phyloP scores from a whole-genome alignment of 345 rosid species.

The Ricinus communis region DNA sequence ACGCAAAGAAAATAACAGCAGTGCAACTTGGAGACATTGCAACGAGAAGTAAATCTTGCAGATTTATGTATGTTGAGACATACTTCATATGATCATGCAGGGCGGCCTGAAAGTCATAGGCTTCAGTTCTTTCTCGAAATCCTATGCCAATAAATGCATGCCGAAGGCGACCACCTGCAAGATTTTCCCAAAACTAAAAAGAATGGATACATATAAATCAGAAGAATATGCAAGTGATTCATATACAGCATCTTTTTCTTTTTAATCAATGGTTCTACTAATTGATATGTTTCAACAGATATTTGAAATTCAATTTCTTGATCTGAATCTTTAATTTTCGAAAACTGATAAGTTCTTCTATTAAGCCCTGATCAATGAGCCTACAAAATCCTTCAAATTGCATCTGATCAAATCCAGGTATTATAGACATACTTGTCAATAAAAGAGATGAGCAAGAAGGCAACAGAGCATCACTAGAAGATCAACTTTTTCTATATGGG shows the following conservation, averaged over 20 bases:
- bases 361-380: no score
- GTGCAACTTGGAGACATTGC: constrained; percentile 1
- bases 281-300: no score
- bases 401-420: no score
- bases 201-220: no score
- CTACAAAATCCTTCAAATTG: no score
- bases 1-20: background rate
- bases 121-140: constrained; percentile 96
- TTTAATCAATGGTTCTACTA: no score
- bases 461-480: background rate
- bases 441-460: background rate
- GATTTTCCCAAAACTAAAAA: constrained; percentile 17
- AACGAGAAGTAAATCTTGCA: background rate
- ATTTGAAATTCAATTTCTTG: no score
- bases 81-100: constrained; percentile 98
- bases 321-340: no score
- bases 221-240: no score
- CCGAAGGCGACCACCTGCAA: constrained; percentile 82
- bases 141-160: constrained; percentile 98
- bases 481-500: background rate
- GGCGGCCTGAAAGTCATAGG: constrained; percentile 98
- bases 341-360: no score
- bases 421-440: background rate
- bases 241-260: no score
- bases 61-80: background rate